Percentiles rank a stretch among this genome's conserved stretches.
phyloP scores from a whole-genome alignment of 257 asterid genomes.

The Rhazya stricta region DNA sequence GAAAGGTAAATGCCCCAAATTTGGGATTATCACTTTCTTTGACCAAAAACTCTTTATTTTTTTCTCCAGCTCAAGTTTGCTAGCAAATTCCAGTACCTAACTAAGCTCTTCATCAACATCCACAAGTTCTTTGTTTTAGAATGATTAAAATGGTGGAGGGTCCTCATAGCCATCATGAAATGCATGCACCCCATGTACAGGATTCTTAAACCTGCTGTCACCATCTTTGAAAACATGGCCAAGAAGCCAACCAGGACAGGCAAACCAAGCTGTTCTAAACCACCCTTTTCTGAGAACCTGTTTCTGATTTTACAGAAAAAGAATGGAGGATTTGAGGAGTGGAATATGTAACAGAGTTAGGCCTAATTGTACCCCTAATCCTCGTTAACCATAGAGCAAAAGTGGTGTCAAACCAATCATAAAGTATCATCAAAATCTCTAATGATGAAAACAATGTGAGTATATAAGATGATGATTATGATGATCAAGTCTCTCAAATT shows the following conservation, averaged over 20 bases:
- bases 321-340: background rate
- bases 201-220: slow-evolving; percentile 11
- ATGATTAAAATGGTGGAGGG: slow-evolving; percentile 12
- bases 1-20: slow-evolving; percentile 14
- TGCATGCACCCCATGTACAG: slow-evolving; percentile 15
- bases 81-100: slow-evolving; percentile 1
- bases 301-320: slow-evolving; percentile 6
- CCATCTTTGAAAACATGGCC: slow-evolving; percentile 13
- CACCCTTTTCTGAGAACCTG: background rate
- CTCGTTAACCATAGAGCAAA: background rate
- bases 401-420: slow-evolving; percentile 2
- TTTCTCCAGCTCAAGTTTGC: slow-evolving; percentile 30
- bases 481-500: background rate
- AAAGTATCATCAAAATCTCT: background rate
- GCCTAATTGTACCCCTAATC: background rate
- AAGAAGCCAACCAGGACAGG: slow-evolving; percentile 14
- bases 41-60: background rate
- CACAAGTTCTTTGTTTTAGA: slow-evolving; percentile 2
- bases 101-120: slow-evolving; percentile 7
- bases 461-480: background rate
- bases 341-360: background rate
- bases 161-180: slow-evolving; percentile 16
- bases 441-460: background rate
- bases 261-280: slow-evolving; percentile 13
- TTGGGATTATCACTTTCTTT: slow-evolving; percentile 21